These are phyloP conservation scores for Capronia epimyces DNA, from an alignment of 2,329 filamentous ascomycete species.

Conservation along the genomic window DNA sequence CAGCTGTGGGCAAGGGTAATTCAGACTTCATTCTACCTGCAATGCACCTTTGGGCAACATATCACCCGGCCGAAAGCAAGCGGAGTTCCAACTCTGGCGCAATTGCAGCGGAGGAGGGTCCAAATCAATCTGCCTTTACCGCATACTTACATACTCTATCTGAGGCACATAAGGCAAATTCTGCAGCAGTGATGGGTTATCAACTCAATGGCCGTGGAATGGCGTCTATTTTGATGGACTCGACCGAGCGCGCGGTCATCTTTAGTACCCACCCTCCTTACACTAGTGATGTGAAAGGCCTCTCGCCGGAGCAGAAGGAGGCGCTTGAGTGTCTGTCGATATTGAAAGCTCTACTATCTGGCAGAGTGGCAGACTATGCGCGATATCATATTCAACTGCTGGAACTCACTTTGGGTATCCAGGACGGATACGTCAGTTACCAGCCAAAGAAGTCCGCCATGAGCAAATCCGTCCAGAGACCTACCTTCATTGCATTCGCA, in stretches of 20 bases:
- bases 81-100: conserved; percentile 19
- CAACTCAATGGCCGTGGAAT: conserved; percentile 4
- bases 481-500: conserved; percentile 84
- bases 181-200: conserved; percentile 11
- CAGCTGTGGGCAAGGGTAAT: conserved; percentile 4
- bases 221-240: conserved; percentile 9
- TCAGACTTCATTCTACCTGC: conserved; percentile 27
- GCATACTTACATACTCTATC: conserved; percentile 22
- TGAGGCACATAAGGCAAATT: conserved; percentile 18
- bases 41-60: conserved; percentile 18
- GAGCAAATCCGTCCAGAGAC: conserved; percentile 37
- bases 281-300: conserved; percentile 26
- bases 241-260: conserved; percentile 18
- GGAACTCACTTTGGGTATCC: conserved; percentile 55
- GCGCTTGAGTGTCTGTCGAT: conserved; percentile 15
- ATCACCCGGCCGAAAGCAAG: conserved; percentile 14
- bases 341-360: conserved; percentile 30
- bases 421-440: conserved; percentile 9
- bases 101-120: conserved; percentile 5
- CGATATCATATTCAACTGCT: conserved; percentile 71
- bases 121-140: conserved; percentile 28
- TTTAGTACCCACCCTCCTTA: conserved; percentile 25
- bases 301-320: conserved; percentile 26
- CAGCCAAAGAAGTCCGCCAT: conserved; percentile 13
- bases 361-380: conserved; percentile 61